Evolutionary conservation across 768 basidiomycete genomes (phyloP).

Genomic region (Lyophyllum semitale): DNA sequence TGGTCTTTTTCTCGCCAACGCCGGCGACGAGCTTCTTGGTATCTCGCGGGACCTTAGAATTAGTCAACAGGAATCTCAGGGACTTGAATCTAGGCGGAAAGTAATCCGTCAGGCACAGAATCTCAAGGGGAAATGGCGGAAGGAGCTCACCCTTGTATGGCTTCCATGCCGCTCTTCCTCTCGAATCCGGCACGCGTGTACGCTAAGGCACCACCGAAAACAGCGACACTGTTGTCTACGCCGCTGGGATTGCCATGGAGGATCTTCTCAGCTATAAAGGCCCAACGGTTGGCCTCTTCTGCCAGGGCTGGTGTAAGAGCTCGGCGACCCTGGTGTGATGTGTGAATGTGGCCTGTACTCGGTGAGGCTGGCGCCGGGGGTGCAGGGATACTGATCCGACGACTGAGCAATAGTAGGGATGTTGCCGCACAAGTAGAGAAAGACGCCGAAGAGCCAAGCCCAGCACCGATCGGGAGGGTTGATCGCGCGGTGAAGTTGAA

Average conservation of each 20-base stretch:
- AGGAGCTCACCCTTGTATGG: constrained; percentile 74
- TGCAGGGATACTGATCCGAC: constrained; percentile 63
- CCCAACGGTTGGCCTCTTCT: constrained; percentile 88
- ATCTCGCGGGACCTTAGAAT: constrained; percentile 91
- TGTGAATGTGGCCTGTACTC: constrained; percentile 51
- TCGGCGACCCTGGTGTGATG: constrained; percentile 66
- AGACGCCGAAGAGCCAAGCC: constrained; percentile 95
- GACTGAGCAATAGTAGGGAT: constrained; percentile 74
- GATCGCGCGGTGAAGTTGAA: constrained; percentile 84
- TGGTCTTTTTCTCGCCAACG: constrained; percentile 71
- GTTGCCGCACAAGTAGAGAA: constrained; percentile 89
- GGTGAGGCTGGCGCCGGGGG: constrained; percentile 49
- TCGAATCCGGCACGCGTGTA: constrained; percentile 84
- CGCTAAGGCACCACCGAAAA: constrained; percentile 89
- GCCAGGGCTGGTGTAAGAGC: constrained; percentile 65
- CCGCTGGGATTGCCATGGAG: constrained; percentile 97
- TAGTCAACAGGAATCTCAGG: constrained; percentile 85
- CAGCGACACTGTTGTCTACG: constrained; percentile 93
- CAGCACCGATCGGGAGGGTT: constrained; percentile 91
- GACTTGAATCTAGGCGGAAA: constrained; percentile 75
- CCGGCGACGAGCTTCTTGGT: constrained; percentile 93
- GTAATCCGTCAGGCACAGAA: constrained; percentile 16
- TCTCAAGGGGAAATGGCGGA: constrained; percentile 6
- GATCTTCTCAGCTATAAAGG: constrained; percentile 94
- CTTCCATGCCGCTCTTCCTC: constrained; percentile 80